phyloP scores from a whole-genome alignment of 371 early-diverging fungal genomes.

The Rhizopus arrhizus region DNA sequence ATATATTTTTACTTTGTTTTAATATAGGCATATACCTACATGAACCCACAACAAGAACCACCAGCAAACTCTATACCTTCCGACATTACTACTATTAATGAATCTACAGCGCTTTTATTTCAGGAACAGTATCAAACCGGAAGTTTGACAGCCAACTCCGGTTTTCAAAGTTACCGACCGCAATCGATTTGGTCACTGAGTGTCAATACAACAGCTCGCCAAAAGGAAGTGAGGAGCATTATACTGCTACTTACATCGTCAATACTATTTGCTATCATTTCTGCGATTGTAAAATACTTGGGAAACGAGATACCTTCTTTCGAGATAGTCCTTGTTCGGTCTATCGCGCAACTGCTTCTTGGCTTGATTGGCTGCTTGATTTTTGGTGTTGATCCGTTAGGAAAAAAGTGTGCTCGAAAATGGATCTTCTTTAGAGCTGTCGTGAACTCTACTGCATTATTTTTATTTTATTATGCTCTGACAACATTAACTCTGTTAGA shows the following conservation, averaged over 20 bases:
- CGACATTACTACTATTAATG: conserved; percentile 26
- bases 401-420: conserved; percentile 48
- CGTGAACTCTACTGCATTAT: conserved; percentile 68
- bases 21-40: too few relatives aligned
- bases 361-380: conserved; percentile 56
- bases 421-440: conserved; percentile 69
- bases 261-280: conserved; percentile 68
- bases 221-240: conserved; percentile 30
- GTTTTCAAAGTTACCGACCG: conserved; percentile 1
- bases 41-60: neutral
- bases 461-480: conserved; percentile 73
- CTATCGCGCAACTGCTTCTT: conserved; percentile 61
- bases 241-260: conserved; percentile 67
- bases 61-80: conserved; percentile 20
- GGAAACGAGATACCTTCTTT: conserved; percentile 58
- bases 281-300: conserved; percentile 65
- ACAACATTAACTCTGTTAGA: conserved; percentile 73
- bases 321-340: conserved; percentile 73
- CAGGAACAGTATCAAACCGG: conserved; percentile 2
- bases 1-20: too few relatives aligned
- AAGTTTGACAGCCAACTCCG: neutral
- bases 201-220: neutral
- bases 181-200: conserved; percentile 16
- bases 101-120: conserved; percentile 26
- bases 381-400: conserved; percentile 59